phyloP scores from a whole-genome alignment of 805 yeast genomes.

The Teunomyces lycoperdinae region DNA sequence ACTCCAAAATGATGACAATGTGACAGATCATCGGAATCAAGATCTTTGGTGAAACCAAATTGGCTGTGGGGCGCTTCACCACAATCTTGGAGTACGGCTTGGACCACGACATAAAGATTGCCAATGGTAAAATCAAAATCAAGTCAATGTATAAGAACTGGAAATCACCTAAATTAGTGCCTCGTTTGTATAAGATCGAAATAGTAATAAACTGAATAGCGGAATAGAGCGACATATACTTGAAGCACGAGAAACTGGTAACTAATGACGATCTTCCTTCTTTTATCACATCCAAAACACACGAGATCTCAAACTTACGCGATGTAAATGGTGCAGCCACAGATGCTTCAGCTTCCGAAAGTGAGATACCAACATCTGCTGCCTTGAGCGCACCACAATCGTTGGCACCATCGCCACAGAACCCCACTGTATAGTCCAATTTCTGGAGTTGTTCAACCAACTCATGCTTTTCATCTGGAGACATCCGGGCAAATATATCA shows the following conservation, averaged over 20 bases:
- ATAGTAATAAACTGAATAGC: slow-evolving; percentile 94
- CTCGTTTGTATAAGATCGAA: slow-evolving; percentile 77
- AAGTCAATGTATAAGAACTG: slow-evolving; percentile 94
- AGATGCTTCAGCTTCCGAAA: slow-evolving; percentile 97
- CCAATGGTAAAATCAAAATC: slow-evolving; percentile 87
- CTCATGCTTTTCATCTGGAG: slow-evolving; percentile 98
- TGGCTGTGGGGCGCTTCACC: slow-evolving; percentile 86
- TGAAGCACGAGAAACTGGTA: slow-evolving; percentile 95
- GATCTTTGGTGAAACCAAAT: slow-evolving; percentile 84
- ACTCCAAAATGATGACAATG: slow-evolving; percentile 57
- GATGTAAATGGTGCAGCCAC: slow-evolving; percentile 99
- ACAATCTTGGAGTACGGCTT: slow-evolving; percentile 63
- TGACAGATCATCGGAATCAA: slow-evolving; percentile 79
- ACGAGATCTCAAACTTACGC: slow-evolving; percentile 82
- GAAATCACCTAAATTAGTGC: slow-evolving; percentile 93
- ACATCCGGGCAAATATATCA: slow-evolving; percentile 91
- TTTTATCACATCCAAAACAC: slow-evolving; percentile 85
- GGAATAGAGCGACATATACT: slow-evolving; percentile 94
- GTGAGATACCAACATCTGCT: slow-evolving; percentile 94
- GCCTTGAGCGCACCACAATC: slow-evolving; percentile 98
- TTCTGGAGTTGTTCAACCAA: slow-evolving; percentile 81
- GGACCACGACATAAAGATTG: slow-evolving; percentile 98
- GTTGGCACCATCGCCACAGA: slow-evolving; percentile 99
- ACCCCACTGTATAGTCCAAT: slow-evolving; percentile 89
- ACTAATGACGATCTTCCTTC: slow-evolving; percentile 96